Conservation (phyloP, 257 asterid species). For the Ilex asprella region DNA sequence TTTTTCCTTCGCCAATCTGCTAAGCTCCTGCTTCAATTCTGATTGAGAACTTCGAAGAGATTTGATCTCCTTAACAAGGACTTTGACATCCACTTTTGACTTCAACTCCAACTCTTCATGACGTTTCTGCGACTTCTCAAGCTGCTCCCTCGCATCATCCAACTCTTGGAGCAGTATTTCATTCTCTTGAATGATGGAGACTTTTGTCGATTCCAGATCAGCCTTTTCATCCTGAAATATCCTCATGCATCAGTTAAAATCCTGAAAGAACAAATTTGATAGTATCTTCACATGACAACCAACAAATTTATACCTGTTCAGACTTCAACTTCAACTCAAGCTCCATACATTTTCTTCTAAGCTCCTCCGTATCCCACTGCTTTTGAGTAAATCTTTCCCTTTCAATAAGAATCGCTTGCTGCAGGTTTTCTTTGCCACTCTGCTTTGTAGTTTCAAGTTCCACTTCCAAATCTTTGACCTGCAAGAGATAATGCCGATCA, state of each 20-base stretch:
- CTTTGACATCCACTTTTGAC: slow-evolving; percentile 44
- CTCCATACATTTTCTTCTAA: slow-evolving; percentile 44
- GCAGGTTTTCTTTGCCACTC: slow-evolving; percentile 47
- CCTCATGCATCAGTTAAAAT: slow-evolving; percentile 10
- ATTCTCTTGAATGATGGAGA: slow-evolving; percentile 32
- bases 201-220: slow-evolving; percentile 27
- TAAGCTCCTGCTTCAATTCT: slow-evolving; percentile 48
- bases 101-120: slow-evolving; percentile 38
- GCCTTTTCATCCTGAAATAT: slow-evolving; percentile 37
- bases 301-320: slow-evolving; percentile 37
- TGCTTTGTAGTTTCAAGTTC: slow-evolving; percentile 42
- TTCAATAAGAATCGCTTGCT: slow-evolving; percentile 44
- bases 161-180: slow-evolving; percentile 38
- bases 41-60: slow-evolving; percentile 52
- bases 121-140: slow-evolving; percentile 34
- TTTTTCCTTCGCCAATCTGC: slow-evolving; percentile 38
- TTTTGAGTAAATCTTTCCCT: slow-evolving; percentile 48
- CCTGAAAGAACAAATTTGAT: slow-evolving; percentile 4
- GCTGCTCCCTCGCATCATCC: slow-evolving; percentile 44
- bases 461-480: slow-evolving; percentile 62
- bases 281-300: slow-evolving; percentile 9
- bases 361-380: slow-evolving; percentile 74
- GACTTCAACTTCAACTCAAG: slow-evolving; percentile 42
- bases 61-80: slow-evolving; percentile 57
- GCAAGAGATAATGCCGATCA: slow-evolving; percentile 11